Evolutionary conservation across 2,329 filamentous ascomycete species (phyloP), one percentile per base, ranked within the genome.

Genomic region (Phyllachora maydis): DNA sequence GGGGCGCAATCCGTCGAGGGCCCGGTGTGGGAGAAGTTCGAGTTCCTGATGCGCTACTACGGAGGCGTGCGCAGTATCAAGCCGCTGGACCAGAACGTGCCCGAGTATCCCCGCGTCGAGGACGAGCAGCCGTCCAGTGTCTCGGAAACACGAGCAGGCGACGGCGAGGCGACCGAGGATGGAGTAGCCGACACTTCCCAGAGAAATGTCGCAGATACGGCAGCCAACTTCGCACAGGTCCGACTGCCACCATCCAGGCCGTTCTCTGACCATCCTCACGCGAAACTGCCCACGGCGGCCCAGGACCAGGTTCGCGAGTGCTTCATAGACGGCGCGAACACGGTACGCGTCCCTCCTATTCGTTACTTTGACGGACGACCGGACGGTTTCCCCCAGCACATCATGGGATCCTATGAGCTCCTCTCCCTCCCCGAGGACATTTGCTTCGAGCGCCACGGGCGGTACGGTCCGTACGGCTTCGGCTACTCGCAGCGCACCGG

Each of bases 361-460:
- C 68, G 69, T 11, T 74, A 73, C 33, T 83, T 77, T 35, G 55
- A 72, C 8, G 85, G 85, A 3, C 64, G 88, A 3, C 76, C 82
- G 0, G 59, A 65, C 28, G 85, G 83, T 1, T 90, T 91, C 43
- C 88, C 88, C 0, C 67, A 88, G 23, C 65, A 81, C 28, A 65
- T 78, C 3, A 64, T 85, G 39, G 88, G 88, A n/a, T 91, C 81
- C 0, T 83, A 92, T 37, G 68, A 82, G 7, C 46, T 85, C 19
- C 49, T 95, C 8, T 73, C 70, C 1, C 52, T 95, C 17, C 66
- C 75, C 11, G 67, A 90, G 33, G 74, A 91, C 37, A 65, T 93
- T 22, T 98, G 88, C 50, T 93, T 92, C 40, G 88, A 98, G 35
- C 65, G 88, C 2, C 91, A 78, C 41, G 85, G 85, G 3, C 65